Conservation (phyloP, 1,284 basidiomycete genomes). For the Volvariella surrecta region DNA sequence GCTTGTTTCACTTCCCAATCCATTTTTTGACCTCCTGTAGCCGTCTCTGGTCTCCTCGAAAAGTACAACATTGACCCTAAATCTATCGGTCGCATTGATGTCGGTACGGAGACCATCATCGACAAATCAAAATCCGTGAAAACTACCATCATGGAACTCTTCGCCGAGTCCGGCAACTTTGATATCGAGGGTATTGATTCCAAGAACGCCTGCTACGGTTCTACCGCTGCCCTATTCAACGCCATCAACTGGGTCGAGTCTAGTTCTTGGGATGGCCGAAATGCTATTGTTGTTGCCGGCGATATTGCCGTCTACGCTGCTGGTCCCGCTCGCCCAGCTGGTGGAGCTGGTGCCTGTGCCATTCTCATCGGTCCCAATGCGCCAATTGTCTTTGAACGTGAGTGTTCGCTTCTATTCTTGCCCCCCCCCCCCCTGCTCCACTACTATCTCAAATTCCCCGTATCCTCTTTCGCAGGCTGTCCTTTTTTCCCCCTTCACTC, state of each 20-base stretch:
- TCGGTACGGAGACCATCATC: slow-evolving; percentile 98
- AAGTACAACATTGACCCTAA: slow-evolving; percentile 96
- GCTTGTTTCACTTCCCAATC: neutral
- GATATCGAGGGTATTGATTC: slow-evolving; percentile 99
- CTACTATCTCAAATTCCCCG: no score
- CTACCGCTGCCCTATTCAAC: slow-evolving; percentile 97
- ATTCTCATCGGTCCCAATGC: slow-evolving; percentile 96
- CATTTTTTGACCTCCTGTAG: slow-evolving; percentile 28
- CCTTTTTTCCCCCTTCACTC: slow-evolving; percentile 1
- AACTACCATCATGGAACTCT: slow-evolving; percentile 98
- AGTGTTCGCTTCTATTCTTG: slow-evolving; percentile 27
- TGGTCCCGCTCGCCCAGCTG: slow-evolving; percentile 90
- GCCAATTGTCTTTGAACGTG: slow-evolving; percentile 91
- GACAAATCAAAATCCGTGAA: slow-evolving; percentile 99
- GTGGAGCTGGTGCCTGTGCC: slow-evolving; percentile 94
- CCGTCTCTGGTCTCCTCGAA: slow-evolving; percentile 80
- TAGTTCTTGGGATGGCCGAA: slow-evolving; percentile 96
- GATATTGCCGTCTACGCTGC: slow-evolving; percentile 99
- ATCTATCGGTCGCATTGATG: slow-evolving; percentile 94
- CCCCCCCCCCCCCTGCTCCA: no score
- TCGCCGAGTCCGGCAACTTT: slow-evolving; percentile 84
- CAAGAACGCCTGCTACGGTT: slow-evolving; percentile 99
- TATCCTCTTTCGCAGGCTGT: no score
- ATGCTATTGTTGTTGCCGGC: slow-evolving; percentile 95
- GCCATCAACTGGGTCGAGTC: slow-evolving; percentile 96